phyloP scores from a whole-genome alignment of 148 eudicot species.

The Rhododendron williamsianum region DNA sequence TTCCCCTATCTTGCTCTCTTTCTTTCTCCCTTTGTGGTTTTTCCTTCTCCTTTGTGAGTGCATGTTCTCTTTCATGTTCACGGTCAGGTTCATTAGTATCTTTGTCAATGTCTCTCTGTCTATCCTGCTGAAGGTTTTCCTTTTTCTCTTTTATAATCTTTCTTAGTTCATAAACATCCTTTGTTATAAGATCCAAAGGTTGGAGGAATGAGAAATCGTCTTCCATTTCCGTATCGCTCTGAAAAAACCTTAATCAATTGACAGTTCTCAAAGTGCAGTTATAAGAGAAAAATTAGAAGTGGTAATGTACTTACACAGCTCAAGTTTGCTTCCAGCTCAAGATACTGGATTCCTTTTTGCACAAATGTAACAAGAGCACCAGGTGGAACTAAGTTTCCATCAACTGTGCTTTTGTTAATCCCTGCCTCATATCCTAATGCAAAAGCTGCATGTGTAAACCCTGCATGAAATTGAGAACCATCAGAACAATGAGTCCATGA shows the following conservation, averaged over 20 bases:
- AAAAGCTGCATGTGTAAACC: conserved; percentile 70
- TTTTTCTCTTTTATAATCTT: conserved; percentile 51
- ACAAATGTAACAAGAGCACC: conserved; percentile 62
- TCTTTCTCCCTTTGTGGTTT: conserved; percentile 36
- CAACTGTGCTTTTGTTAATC: conserved; percentile 46
- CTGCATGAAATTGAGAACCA: conserved; percentile 23
- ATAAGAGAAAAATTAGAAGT: background rate
- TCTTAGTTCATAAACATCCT: conserved; percentile 56
- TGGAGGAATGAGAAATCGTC: conserved; percentile 62
- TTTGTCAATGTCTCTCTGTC: conserved; percentile 37
- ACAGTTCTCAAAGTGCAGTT: conserved; percentile 2
- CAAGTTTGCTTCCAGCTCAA: conserved; percentile 66
- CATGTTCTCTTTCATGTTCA: conserved; percentile 25
- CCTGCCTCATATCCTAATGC: conserved; percentile 66
- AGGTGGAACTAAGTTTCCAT: conserved; percentile 69
- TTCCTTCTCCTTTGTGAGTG: conserved; percentile 39
- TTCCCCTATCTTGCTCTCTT: conserved; percentile 35
- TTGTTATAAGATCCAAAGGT: conserved; percentile 68
- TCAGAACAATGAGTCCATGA: background rate
- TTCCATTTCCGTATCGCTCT: conserved; percentile 53
- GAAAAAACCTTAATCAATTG: conserved; percentile 20
- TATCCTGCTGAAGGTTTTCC: conserved; percentile 28
- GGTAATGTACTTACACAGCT: conserved; percentile 37
- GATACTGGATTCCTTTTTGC: conserved; percentile 65
- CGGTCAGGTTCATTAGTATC: conserved; percentile 27